Conservation (phyloP, 345 rosid genomes). For the Jatropha curcas region DNA sequence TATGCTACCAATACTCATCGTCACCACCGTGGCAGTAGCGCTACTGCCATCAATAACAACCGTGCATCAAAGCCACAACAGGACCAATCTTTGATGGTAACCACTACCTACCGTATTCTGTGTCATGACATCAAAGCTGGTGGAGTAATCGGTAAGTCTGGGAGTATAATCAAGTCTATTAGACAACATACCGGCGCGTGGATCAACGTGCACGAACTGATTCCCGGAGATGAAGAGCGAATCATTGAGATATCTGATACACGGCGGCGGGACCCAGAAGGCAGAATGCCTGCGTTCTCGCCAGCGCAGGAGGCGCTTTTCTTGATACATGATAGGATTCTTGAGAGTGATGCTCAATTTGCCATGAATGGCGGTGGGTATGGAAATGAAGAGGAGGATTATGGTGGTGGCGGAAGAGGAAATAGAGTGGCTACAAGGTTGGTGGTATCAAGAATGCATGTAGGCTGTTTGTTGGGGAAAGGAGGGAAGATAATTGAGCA, state of each 20-base stretch:
- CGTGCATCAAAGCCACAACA: not conserved
- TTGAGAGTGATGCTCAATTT: conserved; percentile 68
- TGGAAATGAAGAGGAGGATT: conserved; percentile 57
- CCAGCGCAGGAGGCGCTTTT: conserved; percentile 96
- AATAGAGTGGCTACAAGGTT: conserved; percentile 76
- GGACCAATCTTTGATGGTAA: conserved; percentile 48
- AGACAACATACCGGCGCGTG: conserved; percentile 96
- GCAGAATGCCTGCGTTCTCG: conserved; percentile 84
- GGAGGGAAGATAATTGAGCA: conserved; percentile 98
- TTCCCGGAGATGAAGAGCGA: conserved; percentile 84
- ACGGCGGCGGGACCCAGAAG: conserved; percentile 91
- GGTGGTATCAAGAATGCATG: conserved; percentile 92
- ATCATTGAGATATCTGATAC: conserved; percentile 97
- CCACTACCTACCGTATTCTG: conserved; percentile 88
- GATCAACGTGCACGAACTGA: conserved; percentile 95
- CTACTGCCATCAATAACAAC: conserved; percentile 10
- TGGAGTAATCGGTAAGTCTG: conserved; percentile 96
- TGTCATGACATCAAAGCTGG: conserved; percentile 97
- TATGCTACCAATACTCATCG: conserved; percentile 43
- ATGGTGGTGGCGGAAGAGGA: conserved; percentile 45
- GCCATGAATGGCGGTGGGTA: conserved; percentile 38
- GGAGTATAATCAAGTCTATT: conserved; percentile 85
- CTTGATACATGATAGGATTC: conserved; percentile 80
- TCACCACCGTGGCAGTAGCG: conserved; percentile 49
- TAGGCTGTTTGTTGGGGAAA: conserved; percentile 95